Conservation (phyloP, 108 stramenopile genomes). For the Cyclotella cryptica region DNA sequence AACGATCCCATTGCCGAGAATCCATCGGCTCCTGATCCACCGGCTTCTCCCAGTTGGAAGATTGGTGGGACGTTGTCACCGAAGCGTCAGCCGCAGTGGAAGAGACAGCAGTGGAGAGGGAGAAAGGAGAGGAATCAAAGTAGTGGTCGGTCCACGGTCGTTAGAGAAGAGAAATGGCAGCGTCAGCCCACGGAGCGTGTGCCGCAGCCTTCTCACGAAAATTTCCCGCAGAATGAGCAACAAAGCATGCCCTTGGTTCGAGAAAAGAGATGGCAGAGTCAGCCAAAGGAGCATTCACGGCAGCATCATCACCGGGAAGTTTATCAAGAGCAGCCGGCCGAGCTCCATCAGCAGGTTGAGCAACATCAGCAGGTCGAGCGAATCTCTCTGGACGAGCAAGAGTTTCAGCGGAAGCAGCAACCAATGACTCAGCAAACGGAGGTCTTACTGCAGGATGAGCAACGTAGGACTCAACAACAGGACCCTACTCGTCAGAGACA, state of each 20-base stretch:
- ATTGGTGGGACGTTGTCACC: neutral
- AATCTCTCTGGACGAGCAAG: neutral
- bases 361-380: neutral
- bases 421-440: slow-evolving; percentile 7
- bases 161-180: no score
- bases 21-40: slow-evolving; percentile 4
- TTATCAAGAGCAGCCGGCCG: neutral
- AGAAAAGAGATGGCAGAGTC: no score
- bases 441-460: neutral
- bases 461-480: neutral
- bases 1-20: neutral
- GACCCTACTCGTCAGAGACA: no score
- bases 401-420: neutral
- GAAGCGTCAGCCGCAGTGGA: neutral
- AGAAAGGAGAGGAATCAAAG: neutral
- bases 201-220: neutral
- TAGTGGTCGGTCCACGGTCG: neutral
- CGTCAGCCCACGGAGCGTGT: neutral
- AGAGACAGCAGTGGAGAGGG: neutral
- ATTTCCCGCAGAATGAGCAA: no score
- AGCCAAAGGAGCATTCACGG: neutral
- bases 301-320: neutral
- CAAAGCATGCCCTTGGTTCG: no score
- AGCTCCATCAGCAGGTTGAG: neutral
- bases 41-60: neutral